Base-by-base conservation (phyloP, 805 yeast genomes). In the Nadsonia fulvescens region DNA sequence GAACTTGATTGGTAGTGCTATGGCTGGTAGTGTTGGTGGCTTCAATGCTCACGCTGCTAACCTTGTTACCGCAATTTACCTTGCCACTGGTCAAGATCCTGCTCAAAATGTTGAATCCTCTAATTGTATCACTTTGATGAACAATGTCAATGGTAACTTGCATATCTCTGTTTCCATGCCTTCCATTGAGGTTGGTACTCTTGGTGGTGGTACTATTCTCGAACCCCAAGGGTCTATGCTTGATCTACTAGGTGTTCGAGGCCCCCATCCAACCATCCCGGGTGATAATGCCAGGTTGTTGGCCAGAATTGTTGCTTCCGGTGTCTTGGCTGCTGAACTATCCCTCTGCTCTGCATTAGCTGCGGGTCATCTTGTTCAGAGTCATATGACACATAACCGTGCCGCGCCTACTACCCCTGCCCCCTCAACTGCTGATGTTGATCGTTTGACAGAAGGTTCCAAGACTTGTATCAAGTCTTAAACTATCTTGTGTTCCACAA, bases 41-140 rank as follows among this genome's bases (percentile, higher is more conserved):
- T 83, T 78, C 56, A 89, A 89, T 47, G 98, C 98, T 0, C 99
- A 89, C 42, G 96, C 98, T 28, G 91, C 98, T 24, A 89, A 89
- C 50, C 55, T 89, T 39, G 86, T 89, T 18, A 91, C 98, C 18
- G 96, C 98, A 7, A 73, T 89, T 14, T 89, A 56, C 49, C 56
- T 89, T 37, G 99, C 99, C 4, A 68, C 93, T 32, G 99, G 99
- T 31, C 99, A 89, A 59, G 99, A 89, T 54, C 98, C 99, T n/a
- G 98, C 98, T 2, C 98, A 89, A 57, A 89, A 89, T 46, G 95
- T 89, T 28, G 99, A 86, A 57, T 73, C 91, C 33, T 81, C 95
- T 16, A 86, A 83, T 54, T 89, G 99, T 72, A 86, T 89, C 32
- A 89, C 99, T 1, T 61, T 89, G 38, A 83, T 89, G 92, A 71